Evolutionary conservation across 306 rosid genomes (phyloP).

Genomic region (Medicago arabica): DNA sequence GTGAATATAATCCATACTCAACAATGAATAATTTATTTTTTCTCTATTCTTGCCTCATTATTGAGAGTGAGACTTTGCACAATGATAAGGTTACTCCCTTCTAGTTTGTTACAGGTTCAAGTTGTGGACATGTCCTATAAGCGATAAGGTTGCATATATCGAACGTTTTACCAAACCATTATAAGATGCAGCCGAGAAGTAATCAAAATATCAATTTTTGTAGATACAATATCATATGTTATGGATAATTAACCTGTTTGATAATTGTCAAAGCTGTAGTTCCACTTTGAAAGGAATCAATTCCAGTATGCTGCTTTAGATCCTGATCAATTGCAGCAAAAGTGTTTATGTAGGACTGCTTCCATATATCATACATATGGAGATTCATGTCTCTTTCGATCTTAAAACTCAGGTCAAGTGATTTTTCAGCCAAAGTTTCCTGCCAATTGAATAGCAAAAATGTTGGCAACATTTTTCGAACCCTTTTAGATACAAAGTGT

Average conservation of each 20-base stretch:
- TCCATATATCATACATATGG: constrained; percentile 63
- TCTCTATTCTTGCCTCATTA: too few species aligned
- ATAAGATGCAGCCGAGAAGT: too few species aligned
- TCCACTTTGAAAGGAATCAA: constrained; percentile 75
- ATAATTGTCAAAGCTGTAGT: constrained; percentile 75
- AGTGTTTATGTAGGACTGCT: constrained; percentile 69
- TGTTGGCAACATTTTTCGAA: constrained; percentile 62
- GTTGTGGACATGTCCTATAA: background rate
- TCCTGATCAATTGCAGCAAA: constrained; percentile 70
- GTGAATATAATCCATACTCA: too few species aligned
- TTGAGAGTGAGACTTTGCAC: too few species aligned
- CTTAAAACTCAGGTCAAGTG: constrained; percentile 53
- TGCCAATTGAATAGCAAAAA: constrained; percentile 72
- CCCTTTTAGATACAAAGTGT: constrained; percentile 73
- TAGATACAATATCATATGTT: background rate
- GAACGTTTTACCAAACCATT: too few species aligned
- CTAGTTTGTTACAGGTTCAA: too few species aligned
- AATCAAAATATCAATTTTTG: background rate
- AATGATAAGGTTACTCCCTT: too few species aligned
- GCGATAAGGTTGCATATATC: background rate
- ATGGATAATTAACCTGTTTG: constrained; percentile 64
- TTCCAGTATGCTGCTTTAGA: constrained; percentile 64
- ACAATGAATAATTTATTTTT: too few species aligned
- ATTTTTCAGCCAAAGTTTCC: constrained; percentile 55
- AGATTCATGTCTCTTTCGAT: constrained; percentile 52